Conservation (phyloP, 2,329 filamentous ascomycete species). For the Colletotrichum gigasporum region DNA sequence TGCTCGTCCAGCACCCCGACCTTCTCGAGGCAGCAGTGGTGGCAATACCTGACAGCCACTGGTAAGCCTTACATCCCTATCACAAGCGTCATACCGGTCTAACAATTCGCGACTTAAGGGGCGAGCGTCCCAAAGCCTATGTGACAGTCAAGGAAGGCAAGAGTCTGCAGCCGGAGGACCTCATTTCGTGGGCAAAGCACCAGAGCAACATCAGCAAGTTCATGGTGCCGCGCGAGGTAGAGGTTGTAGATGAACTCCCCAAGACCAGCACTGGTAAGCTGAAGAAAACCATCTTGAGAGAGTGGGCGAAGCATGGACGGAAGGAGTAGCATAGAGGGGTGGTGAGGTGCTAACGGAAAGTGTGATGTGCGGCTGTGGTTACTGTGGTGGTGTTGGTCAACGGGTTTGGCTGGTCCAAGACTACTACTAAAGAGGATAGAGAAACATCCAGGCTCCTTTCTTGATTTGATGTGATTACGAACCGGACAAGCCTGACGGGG, state of each 20-base stretch:
- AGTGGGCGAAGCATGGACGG: slow-evolving; percentile 73
- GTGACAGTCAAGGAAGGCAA: slow-evolving; percentile 81
- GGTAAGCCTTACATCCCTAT: too few species aligned
- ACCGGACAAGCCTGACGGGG: too few species aligned
- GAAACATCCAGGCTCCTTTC: not conserved
- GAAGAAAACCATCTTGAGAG: slow-evolving; percentile 90
- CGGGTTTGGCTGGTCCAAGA: too few species aligned
- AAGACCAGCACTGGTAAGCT: slow-evolving; percentile 98
- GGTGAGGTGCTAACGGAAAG: not conserved
- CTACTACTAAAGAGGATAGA: not conserved
- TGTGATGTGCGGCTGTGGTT: not conserved
- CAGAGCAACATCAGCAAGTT: slow-evolving; percentile 86
- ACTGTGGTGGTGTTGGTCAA: not conserved
- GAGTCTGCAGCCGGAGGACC: slow-evolving; percentile 67
- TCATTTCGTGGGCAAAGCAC: slow-evolving; percentile 88
- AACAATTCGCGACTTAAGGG: slow-evolving; percentile 43
- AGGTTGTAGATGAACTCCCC: slow-evolving; percentile 86
- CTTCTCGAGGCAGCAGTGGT: slow-evolving; percentile 94
- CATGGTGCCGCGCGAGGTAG: slow-evolving; percentile 80
- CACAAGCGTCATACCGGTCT: too few species aligned
- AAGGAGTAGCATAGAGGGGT: not conserved
- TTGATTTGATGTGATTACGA: too few species aligned
- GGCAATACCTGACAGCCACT: slow-evolving; percentile 85
- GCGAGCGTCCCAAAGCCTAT: slow-evolving; percentile 94
- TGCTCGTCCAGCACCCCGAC: slow-evolving; percentile 87